Percentiles rank a stretch among this genome's conserved stretches.
These are phyloP conservation scores for Trichoderma atrobrunneum DNA, from an alignment of 2,329 filamentous ascomycete genomes.

Conservation along the genomic window DNA sequence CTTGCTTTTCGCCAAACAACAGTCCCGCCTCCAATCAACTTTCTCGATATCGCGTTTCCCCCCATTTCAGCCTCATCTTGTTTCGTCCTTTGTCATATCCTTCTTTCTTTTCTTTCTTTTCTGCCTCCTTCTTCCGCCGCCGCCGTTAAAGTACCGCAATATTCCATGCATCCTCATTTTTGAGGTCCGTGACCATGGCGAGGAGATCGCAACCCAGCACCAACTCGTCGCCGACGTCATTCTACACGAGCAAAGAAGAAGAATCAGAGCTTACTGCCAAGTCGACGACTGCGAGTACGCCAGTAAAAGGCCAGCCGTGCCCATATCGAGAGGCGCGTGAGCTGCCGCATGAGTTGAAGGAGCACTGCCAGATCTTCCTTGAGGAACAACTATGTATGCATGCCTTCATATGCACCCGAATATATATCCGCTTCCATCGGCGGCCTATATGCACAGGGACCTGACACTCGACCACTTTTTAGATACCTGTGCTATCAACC, in stretches of 20 bases:
- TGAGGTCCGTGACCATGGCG: constrained; percentile 12
- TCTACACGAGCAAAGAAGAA: constrained; percentile 30
- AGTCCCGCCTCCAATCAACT: constrained; percentile 4
- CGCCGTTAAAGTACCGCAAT: neutral
- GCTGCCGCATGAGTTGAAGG: constrained; percentile 61
- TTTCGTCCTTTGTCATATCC: neutral
- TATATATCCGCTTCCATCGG: neutral
- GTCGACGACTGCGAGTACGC: constrained; percentile 39
- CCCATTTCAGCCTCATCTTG: neutral
- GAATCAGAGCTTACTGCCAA: constrained; percentile 27
- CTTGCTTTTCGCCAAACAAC: neutral
- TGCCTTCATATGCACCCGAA: constrained; percentile 6
- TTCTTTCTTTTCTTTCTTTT: neutral
- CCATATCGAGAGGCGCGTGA: constrained; percentile 53
- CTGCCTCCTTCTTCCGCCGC: no score
- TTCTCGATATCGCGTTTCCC: neutral
- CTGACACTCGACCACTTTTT: neutral
- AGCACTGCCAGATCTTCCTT: constrained; percentile 68
- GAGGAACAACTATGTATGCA: constrained; percentile 69
- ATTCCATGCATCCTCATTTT: neutral
- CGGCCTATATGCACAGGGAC: neutral
- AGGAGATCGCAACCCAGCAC: constrained; percentile 23
- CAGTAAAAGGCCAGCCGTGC: constrained; percentile 29
- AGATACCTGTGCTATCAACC: constrained; percentile 51
- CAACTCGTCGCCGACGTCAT: constrained; percentile 35